These are phyloP conservation scores for Cyclotella sp. DNA, from an alignment of 108 stramenopile species.

Conservation along the genomic window DNA sequence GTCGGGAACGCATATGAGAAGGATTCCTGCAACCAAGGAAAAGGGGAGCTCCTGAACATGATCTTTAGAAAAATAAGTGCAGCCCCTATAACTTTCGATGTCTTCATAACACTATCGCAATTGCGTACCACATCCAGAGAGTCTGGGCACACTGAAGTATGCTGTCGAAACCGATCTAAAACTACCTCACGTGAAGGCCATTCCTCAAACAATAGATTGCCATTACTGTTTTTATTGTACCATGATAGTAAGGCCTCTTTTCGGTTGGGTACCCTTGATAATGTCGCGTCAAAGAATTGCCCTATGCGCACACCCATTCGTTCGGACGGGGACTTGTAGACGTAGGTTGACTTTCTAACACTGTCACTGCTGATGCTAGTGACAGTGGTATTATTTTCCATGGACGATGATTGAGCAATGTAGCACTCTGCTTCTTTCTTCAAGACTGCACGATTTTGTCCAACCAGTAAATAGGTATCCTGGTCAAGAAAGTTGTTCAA, in stretches of 20 bases:
- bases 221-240: constrained; percentile 22
- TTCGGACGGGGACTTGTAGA: constrained; percentile 60
- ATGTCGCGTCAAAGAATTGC: constrained; percentile 67
- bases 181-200: constrained; percentile 54
- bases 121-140: constrained; percentile 62
- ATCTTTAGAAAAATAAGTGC: constrained; percentile 24
- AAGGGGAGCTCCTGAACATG: not conserved
- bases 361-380: not conserved
- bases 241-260: constrained; percentile 47
- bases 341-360: constrained; percentile 45
- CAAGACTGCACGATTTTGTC: constrained; percentile 63
- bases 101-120: constrained; percentile 43
- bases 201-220: constrained; percentile 27
- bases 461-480: constrained; percentile 70
- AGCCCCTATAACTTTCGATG: constrained; percentile 22
- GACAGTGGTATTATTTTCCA: not conserved
- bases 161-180: constrained; percentile 66
- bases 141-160: constrained; percentile 61
- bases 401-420: constrained; percentile 20
- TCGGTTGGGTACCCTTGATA: constrained; percentile 64
- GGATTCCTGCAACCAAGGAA: not conserved
- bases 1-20: not conserved
- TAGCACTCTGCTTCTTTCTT: constrained; percentile 58
- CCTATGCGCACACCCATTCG: constrained; percentile 50
- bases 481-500: constrained; percentile 77